Evolutionary conservation across 202 grass and related monocot species (phyloP), one percentile per base, ranked within the genome.

Genomic region (Dendrocalamus latiflorus): DNA sequence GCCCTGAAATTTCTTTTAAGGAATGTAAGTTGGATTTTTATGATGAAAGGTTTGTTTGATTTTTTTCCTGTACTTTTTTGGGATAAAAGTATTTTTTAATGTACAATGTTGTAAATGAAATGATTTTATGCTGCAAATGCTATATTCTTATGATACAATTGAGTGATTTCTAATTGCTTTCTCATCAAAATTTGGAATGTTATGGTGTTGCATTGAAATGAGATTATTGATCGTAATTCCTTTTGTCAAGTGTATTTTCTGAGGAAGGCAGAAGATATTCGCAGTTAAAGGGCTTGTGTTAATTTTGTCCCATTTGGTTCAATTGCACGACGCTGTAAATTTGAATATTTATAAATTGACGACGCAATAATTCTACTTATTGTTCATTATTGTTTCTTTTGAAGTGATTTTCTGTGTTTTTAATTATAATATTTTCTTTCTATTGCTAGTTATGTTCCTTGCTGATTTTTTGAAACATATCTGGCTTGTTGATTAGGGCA

Each of bases 401-500:
- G 24, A 51, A 54, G n/a, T 65, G 21, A 5, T 26, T 5, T 42
- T 4, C 13, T 6, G 36, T 16, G 30, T 24, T 48, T 34, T 47
- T 20, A 15, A 2, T 18, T 25, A 3, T 44, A 65, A 51, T 37
- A 13, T 28, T 25, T 9, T 69, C 14, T 50, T 61, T 58, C 55
- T 24, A 11, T 25, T 59, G 41, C 24, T 78, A 4, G 2, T 16
- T 43, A 56, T 65, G 24, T 36, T 80, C 12, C 30, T 68, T 74
- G 42, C 60, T 80, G 62, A 50, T 50, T 22, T 22, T 38, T 67
- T 58, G 10, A 58, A 57, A 59, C 58, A 51, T 8, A 39, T 14
- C 9, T n/a, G 21, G 10, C 14, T 72, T 86, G 70, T 13, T 83
- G 42, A 77, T 82, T 24, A 97, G 92, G 84, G 88, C 88, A 14